A percentile compares a stretch with the other conserved stretches of the same genome.
These are phyloP conservation scores for Brassica incana DNA, from an alignment of 345 rosid genomes.

Conservation along the genomic window DNA sequence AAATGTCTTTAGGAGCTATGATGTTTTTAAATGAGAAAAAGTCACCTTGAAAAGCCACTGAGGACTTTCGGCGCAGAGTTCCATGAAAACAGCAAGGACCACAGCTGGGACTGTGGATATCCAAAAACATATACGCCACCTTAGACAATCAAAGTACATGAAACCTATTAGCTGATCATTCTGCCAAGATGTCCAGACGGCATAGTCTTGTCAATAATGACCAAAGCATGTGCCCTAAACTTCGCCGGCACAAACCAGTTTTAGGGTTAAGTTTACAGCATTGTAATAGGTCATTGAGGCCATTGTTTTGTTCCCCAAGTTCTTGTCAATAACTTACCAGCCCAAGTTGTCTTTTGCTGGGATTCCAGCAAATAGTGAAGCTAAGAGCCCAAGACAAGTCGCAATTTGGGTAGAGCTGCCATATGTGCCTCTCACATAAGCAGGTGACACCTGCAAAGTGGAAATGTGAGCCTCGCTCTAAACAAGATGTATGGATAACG, in stretches of 20 bases:
- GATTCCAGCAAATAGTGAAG: constrained; percentile 65
- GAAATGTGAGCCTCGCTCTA: background rate
- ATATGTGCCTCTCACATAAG: constrained; percentile 85
- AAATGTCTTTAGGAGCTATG: background rate
- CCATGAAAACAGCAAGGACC: constrained; percentile 65
- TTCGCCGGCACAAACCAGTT: constrained; percentile 14
- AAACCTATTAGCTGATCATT: constrained; percentile 19
- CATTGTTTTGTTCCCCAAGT: background rate
- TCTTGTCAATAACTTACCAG: constrained; percentile 58
- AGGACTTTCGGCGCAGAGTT: constrained; percentile 90
- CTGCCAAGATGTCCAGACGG: background rate
- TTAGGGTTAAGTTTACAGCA: constrained; percentile 1
- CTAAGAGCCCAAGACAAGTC: constrained; percentile 79
- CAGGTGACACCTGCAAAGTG: constrained; percentile 74
- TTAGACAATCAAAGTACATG: constrained; percentile 32
- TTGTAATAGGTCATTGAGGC: constrained; percentile 15
- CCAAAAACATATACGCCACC: constrained; percentile 97
- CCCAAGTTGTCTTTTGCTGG: constrained; percentile 69
- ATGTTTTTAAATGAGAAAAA: constrained; percentile 16
- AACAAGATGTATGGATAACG: background rate
- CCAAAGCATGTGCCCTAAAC: constrained; percentile 12
- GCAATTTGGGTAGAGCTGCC: constrained; percentile 91
- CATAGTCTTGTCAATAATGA: background rate
- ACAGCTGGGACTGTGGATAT: constrained; percentile 72
- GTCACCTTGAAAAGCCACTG: constrained; percentile 94